These are phyloP conservation scores for Micractinium sp. DNA, from an alignment of 139 green algal genomes.

Conservation along the genomic window DNA sequence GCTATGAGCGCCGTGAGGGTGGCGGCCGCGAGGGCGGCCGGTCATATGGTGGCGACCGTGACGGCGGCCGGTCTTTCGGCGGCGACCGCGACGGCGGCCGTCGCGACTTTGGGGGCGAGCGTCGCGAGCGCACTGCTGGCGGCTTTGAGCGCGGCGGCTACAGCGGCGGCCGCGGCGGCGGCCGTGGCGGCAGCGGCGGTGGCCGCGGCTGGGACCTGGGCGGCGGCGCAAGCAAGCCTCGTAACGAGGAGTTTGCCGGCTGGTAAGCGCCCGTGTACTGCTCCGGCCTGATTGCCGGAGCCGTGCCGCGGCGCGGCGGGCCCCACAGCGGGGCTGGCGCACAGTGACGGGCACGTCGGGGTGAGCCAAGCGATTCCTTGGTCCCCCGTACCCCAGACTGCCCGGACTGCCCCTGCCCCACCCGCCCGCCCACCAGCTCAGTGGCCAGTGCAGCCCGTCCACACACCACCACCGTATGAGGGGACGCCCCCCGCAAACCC, in stretches of 20 bases:
- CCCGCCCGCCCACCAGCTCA: too few species aligned
- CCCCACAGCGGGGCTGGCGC: too few species aligned
- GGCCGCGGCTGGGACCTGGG: not conserved
- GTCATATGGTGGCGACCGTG: not conserved
- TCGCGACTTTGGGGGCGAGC: not conserved
- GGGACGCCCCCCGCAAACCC: too few species aligned
- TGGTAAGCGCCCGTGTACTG: not conserved
- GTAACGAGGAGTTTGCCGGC: not conserved
- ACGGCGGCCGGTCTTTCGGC: not conserved
- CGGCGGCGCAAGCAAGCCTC: too few species aligned
- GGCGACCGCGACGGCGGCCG: not conserved
- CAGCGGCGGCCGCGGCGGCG: constrained; percentile 11
- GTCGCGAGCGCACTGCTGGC: constrained; percentile 10
- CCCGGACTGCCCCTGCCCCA: too few species aligned
- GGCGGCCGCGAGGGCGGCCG: not conserved
- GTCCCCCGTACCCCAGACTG: too few species aligned
- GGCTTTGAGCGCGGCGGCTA: constrained; percentile 21
- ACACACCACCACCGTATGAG: too few species aligned
- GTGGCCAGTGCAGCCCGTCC: too few species aligned
- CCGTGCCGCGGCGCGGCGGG: too few species aligned
- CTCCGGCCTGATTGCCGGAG: too few species aligned
- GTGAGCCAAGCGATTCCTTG: too few species aligned
- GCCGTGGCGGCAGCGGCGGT: not conserved
- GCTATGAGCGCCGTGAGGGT: not conserved
- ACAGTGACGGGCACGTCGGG: too few species aligned